Evolutionary conservation across 2,329 filamentous ascomycete species (phyloP).

Genomic region (Alternaria burnsii): DNA sequence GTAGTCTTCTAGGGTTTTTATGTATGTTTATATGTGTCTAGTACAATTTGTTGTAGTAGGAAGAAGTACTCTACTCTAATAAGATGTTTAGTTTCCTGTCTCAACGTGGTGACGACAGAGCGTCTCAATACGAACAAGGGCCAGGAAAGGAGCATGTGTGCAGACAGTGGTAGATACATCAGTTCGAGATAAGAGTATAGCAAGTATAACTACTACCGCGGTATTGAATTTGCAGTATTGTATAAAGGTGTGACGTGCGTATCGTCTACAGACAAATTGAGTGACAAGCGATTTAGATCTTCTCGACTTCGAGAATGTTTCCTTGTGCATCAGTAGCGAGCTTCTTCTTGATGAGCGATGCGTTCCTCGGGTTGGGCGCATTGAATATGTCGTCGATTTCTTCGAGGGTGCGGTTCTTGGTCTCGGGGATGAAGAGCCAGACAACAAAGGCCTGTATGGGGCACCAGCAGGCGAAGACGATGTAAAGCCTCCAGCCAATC

Average conservation of each 20-base stretch:
- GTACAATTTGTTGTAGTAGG: no score
- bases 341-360: slow-evolving; percentile 36
- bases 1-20: no score
- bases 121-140: not conserved
- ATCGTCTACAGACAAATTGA: not conserved
- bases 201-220: not conserved
- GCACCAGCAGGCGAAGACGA: slow-evolving; percentile 36
- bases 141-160: not conserved
- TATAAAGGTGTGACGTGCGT: not conserved
- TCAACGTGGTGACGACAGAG: no score
- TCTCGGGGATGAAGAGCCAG: slow-evolving; percentile 37
- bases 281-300: slow-evolving; percentile 20
- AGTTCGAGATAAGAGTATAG: not conserved
- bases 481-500: slow-evolving; percentile 37
- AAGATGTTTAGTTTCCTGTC: no score
- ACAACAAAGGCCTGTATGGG: slow-evolving; percentile 28
- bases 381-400: slow-evolving; percentile 39
- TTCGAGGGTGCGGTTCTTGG: slow-evolving; percentile 40
- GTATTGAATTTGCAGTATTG: not conserved
- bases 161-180: not conserved
- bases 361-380: slow-evolving; percentile 31
- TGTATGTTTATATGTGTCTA: no score
- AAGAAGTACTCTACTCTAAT: no score
- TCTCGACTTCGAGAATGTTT: slow-evolving; percentile 36
- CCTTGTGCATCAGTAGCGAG: slow-evolving; percentile 28